These are phyloP conservation scores for Auricularia sp. DNA, from an alignment of 768 basidiomycete species.

Conservation along the genomic window DNA sequence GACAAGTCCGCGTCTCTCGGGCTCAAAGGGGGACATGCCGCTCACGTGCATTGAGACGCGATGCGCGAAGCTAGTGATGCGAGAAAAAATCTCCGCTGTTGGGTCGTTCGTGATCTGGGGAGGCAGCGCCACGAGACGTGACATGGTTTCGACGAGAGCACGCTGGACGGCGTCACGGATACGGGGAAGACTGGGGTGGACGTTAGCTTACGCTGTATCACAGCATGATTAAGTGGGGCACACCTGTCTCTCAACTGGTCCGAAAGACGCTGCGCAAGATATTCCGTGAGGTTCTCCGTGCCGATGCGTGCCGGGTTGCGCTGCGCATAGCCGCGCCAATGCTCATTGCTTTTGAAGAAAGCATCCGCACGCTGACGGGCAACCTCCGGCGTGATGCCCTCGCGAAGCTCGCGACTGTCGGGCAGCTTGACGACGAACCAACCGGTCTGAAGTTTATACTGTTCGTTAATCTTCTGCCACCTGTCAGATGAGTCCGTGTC, in stretches of 20 bases:
- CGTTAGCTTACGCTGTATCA: background rate
- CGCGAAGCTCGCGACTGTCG: constrained; percentile 37
- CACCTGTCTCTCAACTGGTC: constrained; percentile 43
- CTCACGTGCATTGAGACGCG: background rate
- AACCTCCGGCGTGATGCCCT: constrained; percentile 45
- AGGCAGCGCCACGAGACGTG: background rate
- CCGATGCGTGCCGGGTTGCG: constrained; percentile 26
- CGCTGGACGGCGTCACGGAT: background rate
- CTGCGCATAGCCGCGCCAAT: background rate
- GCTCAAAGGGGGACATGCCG: background rate
- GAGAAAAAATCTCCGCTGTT: background rate
- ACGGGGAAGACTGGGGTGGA: background rate
- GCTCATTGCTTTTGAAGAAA: constrained; percentile 33
- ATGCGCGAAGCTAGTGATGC: background rate
- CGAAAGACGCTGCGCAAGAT: constrained; percentile 50
- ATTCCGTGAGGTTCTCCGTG: constrained; percentile 44
- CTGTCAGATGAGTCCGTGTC: constrained; percentile 39
- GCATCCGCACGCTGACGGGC: constrained; percentile 47
- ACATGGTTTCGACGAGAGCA: background rate
- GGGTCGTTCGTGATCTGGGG: background rate
- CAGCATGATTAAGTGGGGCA: constrained; percentile 27
- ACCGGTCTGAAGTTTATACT: constrained; percentile 37
- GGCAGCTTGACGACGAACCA: constrained; percentile 55
- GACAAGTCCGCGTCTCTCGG: background rate
- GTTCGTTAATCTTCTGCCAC: constrained; percentile 32